phyloP scores from a whole-genome alignment of 768 basidiomycete species.

The Agrocybe pediades region DNA sequence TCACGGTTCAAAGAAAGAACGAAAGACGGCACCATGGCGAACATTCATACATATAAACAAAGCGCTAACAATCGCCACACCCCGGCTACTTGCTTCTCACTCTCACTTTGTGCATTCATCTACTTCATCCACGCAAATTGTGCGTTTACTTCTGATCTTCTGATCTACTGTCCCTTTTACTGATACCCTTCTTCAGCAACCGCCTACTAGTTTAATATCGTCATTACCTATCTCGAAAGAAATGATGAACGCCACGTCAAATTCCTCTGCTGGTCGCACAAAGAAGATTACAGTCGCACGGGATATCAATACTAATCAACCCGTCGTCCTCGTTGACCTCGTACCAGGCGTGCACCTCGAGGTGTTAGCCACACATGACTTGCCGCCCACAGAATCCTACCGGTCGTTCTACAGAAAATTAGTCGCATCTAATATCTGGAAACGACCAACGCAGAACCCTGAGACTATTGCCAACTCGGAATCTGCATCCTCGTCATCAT shows the following conservation, averaged over 20 bases:
- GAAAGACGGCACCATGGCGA: background rate
- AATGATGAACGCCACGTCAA: background rate
- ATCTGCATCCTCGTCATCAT: background rate
- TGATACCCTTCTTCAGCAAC: background rate
- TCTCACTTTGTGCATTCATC: background rate
- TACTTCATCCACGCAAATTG: background rate
- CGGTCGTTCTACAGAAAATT: background rate
- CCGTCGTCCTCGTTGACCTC: background rate
- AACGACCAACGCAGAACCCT: background rate
- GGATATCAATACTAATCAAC: background rate
- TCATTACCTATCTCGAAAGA: background rate
- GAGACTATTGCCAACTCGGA: background rate
- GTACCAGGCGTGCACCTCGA: background rate
- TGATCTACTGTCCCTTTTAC: background rate
- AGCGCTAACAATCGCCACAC: background rate
- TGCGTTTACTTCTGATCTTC: background rate
- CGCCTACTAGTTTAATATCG: background rate
- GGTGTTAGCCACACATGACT: background rate
- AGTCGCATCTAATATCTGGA: background rate
- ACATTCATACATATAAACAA: background rate
- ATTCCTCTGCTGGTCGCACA: background rate
- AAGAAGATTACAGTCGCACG: background rate
- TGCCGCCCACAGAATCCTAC: background rate
- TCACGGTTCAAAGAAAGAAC: background rate
- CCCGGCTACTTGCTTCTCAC: background rate